phyloP scores from a whole-genome alignment of 2,329 filamentous ascomycete genomes.

The Diaporthe destruens region DNA sequence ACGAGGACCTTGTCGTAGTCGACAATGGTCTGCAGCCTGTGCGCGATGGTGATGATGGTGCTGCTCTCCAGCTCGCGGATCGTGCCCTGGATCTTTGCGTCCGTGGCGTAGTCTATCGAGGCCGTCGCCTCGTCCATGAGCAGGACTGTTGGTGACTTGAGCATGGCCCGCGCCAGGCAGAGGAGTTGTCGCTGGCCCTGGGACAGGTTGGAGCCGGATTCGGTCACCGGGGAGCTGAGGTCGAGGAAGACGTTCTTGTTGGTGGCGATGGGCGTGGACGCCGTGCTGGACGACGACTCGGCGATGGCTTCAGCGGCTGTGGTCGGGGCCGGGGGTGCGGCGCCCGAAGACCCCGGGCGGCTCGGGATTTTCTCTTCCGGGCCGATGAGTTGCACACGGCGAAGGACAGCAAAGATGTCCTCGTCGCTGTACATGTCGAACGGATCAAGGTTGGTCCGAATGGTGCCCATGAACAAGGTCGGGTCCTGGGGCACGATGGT shows the following conservation, averaged over 20 bases:
- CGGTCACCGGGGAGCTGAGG: conserved; percentile 83
- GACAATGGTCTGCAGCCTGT: conserved; percentile 94
- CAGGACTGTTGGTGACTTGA: conserved; percentile 92
- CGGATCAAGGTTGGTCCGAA: conserved; percentile 92
- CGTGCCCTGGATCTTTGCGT: conserved; percentile 95
- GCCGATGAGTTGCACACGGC: conserved; percentile 88
- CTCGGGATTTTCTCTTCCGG: conserved; percentile 60
- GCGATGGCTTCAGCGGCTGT: conserved; percentile 41
- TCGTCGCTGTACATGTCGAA: conserved; percentile 91
- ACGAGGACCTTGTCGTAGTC: conserved; percentile 99
- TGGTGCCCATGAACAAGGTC: conserved; percentile 92
- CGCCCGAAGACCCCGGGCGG: conserved; percentile 39
- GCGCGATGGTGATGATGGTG: conserved; percentile 96
- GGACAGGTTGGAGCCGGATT: conserved; percentile 93
- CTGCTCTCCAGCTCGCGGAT: conserved; percentile 87
- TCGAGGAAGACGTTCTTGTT: conserved; percentile 98
- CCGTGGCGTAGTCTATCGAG: conserved; percentile 96
- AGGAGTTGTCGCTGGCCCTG: conserved; percentile 96
- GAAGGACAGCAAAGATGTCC: conserved; percentile 87
- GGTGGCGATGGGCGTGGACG: conserved; percentile 61
- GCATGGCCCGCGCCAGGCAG: conserved; percentile 90
- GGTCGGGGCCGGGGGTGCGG: conserved; percentile 46
- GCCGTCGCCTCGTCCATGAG: conserved; percentile 99
- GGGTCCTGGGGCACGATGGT: conserved; percentile 99
- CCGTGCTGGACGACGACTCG: conserved; percentile 38